These are phyloP conservation scores for Clonostachys rosea DNA, from an alignment of 2,329 filamentous ascomycete genomes.

Conservation along the genomic window DNA sequence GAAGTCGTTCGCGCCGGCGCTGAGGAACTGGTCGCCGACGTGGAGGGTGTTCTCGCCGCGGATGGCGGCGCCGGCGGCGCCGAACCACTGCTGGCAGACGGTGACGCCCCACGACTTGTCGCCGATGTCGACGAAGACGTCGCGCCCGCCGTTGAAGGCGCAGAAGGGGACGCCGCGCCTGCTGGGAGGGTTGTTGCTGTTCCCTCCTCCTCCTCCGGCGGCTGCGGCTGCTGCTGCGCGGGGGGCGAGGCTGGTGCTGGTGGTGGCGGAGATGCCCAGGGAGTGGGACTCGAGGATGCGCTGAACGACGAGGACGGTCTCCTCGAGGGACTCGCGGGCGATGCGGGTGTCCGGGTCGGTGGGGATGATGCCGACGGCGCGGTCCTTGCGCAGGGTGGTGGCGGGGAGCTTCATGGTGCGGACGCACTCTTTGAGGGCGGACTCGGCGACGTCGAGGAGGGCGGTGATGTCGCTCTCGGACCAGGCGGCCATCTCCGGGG, in stretches of 20 bases:
- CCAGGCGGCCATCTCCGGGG: conserved; percentile 75
- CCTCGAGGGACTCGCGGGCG: conserved; percentile 84
- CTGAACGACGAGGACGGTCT: conserved; percentile 91
- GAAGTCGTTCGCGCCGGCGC: conserved; percentile 94
- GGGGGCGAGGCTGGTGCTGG: conserved; percentile 44
- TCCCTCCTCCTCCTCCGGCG: conserved; percentile 8
- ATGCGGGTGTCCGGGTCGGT: conserved; percentile 58
- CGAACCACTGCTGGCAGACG: conserved; percentile 89
- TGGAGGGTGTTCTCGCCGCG: conserved; percentile 78
- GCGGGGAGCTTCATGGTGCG: conserved; percentile 76
- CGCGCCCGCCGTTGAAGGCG: conserved; percentile 95
- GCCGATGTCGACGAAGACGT: conserved; percentile 97
- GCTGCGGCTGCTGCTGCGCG: conserved; percentile 17
- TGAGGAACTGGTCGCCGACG: conserved; percentile 95
- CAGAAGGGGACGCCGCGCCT: conserved; percentile 70
- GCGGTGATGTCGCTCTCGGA: conserved; percentile 69
- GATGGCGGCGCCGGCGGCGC: conserved; percentile 42
- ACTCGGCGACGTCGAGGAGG: conserved; percentile 87
- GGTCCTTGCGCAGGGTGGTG: conserved; percentile 78
- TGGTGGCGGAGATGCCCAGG: conserved; percentile 2
- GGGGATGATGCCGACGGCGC: conserved; percentile 75
- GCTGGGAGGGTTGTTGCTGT: too few species aligned
- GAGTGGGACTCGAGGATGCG: conserved; percentile 84
- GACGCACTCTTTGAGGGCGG: conserved; percentile 76
- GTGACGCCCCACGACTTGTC: conserved; percentile 96